A percentile compares a stretch with the other conserved stretches of the same genome.
Conservation (phyloP, 768 basidiomycete genomes). For the Polyporus arcularius region DNA sequence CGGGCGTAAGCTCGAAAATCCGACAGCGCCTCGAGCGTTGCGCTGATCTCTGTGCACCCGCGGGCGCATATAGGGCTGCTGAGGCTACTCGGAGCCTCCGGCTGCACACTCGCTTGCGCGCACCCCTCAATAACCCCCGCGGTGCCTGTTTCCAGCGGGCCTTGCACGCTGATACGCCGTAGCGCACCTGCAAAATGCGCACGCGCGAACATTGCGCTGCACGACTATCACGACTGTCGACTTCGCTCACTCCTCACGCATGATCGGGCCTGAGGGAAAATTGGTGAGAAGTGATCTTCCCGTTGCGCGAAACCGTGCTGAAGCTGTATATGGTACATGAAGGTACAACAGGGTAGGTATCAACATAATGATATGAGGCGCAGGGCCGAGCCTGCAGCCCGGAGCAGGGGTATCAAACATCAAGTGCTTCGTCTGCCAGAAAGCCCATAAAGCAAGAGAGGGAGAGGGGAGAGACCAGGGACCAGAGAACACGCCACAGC, state of each 20-base stretch:
- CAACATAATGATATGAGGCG: constrained; percentile 14
- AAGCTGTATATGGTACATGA: constrained; percentile 16
- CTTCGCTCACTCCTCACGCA: background rate
- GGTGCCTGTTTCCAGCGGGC: constrained; percentile 2
- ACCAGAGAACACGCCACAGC: background rate
- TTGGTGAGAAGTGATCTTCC: constrained; percentile 6
- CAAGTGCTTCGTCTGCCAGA: constrained; percentile 2
- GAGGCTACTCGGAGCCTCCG: background rate
- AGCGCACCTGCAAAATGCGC: background rate
- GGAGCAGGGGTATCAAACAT: constrained; percentile 14
- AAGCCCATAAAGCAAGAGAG: constrained; percentile 3
- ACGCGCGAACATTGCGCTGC: background rate
- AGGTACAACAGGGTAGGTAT: background rate
- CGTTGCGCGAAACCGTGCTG: background rate
- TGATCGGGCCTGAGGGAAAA: background rate
- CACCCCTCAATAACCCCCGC: background rate
- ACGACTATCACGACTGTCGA: background rate
- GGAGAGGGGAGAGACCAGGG: constrained; percentile 1
- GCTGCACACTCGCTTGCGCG: background rate
- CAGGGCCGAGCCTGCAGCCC: constrained; percentile 6
- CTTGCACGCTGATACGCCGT: background rate
- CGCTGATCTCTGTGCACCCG: background rate
- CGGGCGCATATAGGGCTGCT: background rate
- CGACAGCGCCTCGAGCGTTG: background rate
- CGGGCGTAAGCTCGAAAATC: background rate